Evolutionary conservation across 345 rosid species (phyloP), one percentile per base, ranked within the genome.

Genomic region (Moricandia arvensis): DNA sequence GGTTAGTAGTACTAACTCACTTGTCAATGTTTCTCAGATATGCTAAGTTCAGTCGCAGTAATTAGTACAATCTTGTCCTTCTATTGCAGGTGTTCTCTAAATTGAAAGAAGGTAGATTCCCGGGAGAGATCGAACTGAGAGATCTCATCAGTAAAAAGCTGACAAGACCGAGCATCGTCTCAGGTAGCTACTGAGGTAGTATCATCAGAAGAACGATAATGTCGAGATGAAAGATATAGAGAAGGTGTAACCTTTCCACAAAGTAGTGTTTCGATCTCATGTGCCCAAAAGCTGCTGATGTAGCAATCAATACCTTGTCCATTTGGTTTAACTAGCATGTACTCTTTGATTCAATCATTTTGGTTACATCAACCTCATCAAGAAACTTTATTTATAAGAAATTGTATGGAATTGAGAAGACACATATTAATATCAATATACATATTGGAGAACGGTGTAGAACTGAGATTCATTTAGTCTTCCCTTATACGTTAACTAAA

Each of bases 111-210:
- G 94, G 86, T 69, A 87, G 97, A 66, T 91, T 91, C 75, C 97
- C 96, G 0, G 97, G 97, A 11, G 96, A 91, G 79, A 89, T 91
- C 26, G 97, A 93, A 76, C 75, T 91, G 37, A 85, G 84, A 80
- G 98, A 93, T 79, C 75, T 88, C 53, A 79, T 91, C 31, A 80
- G 85, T 37, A 85, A 71, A 75, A 82, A 78, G 51, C 54, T 89
- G 82, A 75, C 85, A 26, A 71, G 61, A 71, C 76, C 88, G 45
- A 35, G 30, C 73, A 51, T 17, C 61, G 1, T 24, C 51, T 9
- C 57, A 43, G 72, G 72, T 37, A 72, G 73, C 80, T 71, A 65
- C 68, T 71, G 72, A 76, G 55, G 38, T 35, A 57, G 34, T 59
- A 64, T 58, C 61, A 43, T 45, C 57, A 51, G 59, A 38, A 54